Conservation (phyloP, 2,329 filamentous ascomycete species). For the Sporothrix humicola region DNA sequence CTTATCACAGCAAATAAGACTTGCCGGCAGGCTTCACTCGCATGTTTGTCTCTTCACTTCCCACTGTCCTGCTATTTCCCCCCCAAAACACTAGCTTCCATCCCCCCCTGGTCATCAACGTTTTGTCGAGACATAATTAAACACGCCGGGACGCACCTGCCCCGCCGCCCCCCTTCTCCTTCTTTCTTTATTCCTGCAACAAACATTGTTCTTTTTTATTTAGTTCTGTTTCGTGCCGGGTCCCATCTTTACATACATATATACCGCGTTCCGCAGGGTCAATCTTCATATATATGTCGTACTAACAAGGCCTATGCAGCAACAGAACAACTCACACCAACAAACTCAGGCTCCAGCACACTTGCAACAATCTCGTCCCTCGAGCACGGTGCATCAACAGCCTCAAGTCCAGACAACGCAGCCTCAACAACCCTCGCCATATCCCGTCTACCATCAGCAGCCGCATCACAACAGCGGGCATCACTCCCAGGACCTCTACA, state of each 20-base stretch:
- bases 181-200: conserved; percentile 26
- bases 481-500: conserved; percentile 73
- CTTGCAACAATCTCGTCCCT: conserved; percentile 64
- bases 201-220: conserved; percentile 1
- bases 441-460: conserved; percentile 72
- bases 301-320: conserved; percentile 63
- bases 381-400: conserved; percentile 72
- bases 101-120: conserved; percentile 26
- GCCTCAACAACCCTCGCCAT: conserved; percentile 67
- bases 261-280: conserved; percentile 18
- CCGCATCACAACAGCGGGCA: conserved; percentile 67
- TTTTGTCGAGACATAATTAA: conserved; percentile 37
- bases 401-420: conserved; percentile 51
- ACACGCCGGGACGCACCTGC: conserved; percentile 31
- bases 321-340: conserved; percentile 74
- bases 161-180: conserved; percentile 32
- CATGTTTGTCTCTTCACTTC: conserved; percentile 21
- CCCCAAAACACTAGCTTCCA: conserved; percentile 36
- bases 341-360: conserved; percentile 67
- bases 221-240: neutral
- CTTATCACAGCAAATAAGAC: conserved; percentile 35
- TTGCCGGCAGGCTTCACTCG: conserved; percentile 6
- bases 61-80: conserved; percentile 23
- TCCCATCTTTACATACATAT: conserved; percentile 8
- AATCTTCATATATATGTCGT: neutral